Percentiles rank a stretch among this genome's conserved stretches.
Conservation (phyloP, 2,329 filamentous ascomycete genomes). For the Pseudopithomyces chartarum region DNA sequence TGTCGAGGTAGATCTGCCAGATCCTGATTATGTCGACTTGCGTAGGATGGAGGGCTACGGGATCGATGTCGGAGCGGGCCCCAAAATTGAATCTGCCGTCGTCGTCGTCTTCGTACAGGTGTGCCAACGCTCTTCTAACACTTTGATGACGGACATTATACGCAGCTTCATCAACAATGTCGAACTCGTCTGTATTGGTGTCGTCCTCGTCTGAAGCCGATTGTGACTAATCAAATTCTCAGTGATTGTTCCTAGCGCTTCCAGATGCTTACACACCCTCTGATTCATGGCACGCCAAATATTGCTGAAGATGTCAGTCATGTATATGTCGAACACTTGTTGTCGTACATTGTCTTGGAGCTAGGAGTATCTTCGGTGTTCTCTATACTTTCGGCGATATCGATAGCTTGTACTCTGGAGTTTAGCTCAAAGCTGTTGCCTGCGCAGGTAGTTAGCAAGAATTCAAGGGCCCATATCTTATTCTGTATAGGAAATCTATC, state of each 20-base stretch:
- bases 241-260: not conserved
- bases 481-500: too few species aligned
- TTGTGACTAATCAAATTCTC: not conserved
- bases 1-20: slow-evolving; percentile 73
- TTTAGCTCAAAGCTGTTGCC: slow-evolving; percentile 1
- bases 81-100: slow-evolving; percentile 58
- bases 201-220: not conserved
- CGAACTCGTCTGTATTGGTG: slow-evolving; percentile 3
- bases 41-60: slow-evolving; percentile 66
- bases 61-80: slow-evolving; percentile 57
- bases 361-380: not conserved
- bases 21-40: slow-evolving; percentile 70
- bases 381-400: not conserved
- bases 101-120: slow-evolving; percentile 48
- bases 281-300: slow-evolving; percentile 32
- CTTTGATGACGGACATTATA: slow-evolving; percentile 5
- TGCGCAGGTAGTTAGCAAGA: too few species aligned
- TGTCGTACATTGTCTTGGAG: not conserved
- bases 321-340: not conserved
- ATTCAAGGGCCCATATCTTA: too few species aligned
- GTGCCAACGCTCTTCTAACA: not conserved
- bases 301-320: slow-evolving; percentile 17
- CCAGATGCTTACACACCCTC: slow-evolving; percentile 6
- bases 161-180: slow-evolving; percentile 4
- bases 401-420: slow-evolving; percentile 1